phyloP scores from a whole-genome alignment of 805 yeast genomes.

The Ogataea populi-albae region DNA sequence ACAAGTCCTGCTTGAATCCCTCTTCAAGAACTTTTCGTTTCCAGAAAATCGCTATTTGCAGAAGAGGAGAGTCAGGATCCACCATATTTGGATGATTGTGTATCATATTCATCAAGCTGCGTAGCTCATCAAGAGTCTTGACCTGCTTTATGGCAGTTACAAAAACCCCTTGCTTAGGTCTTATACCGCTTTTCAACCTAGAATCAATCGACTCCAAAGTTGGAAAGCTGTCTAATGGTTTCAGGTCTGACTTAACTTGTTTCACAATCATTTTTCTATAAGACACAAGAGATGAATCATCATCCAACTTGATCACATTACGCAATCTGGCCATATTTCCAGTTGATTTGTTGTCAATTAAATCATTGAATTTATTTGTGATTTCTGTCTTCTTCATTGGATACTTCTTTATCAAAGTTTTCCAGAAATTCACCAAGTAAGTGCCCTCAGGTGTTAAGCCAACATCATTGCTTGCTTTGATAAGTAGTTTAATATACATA shows the following conservation, averaged over 20 bases:
- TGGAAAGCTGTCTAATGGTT: slow-evolving; percentile 10
- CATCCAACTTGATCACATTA: slow-evolving; percentile 5
- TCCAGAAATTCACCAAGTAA: slow-evolving; percentile 23
- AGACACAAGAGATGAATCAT: slow-evolving; percentile 1
- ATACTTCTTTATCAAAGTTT: slow-evolving; percentile 16
- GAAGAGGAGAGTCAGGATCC: slow-evolving; percentile 10
- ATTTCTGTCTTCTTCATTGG: slow-evolving; percentile 22
- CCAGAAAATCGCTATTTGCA: slow-evolving; percentile 21
- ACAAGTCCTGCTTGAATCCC: slow-evolving; percentile 5
- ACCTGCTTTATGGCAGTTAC: slow-evolving; percentile 12
- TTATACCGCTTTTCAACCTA: slow-evolving; percentile 24
- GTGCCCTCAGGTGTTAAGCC: slow-evolving; percentile 16
- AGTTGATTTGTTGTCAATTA: slow-evolving; percentile 5
- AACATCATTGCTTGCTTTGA: slow-evolving; percentile 28
- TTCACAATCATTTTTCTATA: slow-evolving; percentile 7
- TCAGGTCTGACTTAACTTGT: slow-evolving; percentile 6
- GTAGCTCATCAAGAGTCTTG: slow-evolving; percentile 13
- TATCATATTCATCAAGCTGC: slow-evolving; percentile 14
- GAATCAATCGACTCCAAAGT: slow-evolving; percentile 21
- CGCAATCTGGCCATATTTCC: slow-evolving; percentile 5
- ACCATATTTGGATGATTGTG: slow-evolving; percentile 13
- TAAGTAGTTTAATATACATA: slow-evolving; percentile 18
- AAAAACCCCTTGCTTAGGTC: slow-evolving; percentile 21
- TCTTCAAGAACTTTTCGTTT: slow-evolving; percentile 18
- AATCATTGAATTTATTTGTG: slow-evolving; percentile 11